phyloP scores from a whole-genome alignment of 2,329 filamentous ascomycete genomes.

The Alternaria alternata region DNA sequence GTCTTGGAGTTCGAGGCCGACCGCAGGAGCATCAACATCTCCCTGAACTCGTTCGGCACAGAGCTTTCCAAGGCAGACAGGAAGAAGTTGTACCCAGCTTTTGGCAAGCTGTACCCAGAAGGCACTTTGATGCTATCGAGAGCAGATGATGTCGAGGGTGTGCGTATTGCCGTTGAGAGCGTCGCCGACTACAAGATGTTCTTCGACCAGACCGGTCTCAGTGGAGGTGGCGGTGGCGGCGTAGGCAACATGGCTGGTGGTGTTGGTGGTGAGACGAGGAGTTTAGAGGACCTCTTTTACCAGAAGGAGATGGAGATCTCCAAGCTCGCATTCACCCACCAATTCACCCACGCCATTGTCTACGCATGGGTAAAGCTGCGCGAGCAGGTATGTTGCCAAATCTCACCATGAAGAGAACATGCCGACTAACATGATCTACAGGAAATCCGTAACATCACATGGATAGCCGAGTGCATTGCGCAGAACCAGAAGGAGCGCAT shows the following conservation, averaged over 20 bases:
- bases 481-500: conserved; percentile 99
- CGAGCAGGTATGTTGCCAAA: conserved; percentile 77
- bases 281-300: conserved; percentile 97
- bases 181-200: conserved; percentile 93
- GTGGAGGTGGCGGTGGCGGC: conserved; percentile 74
- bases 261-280: conserved; percentile 81
- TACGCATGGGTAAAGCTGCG: conserved; percentile 98
- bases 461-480: conserved; percentile 99
- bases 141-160: conserved; percentile 93
- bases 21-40: conserved; percentile 97
- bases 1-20: conserved; percentile 97
- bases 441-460: conserved; percentile 99
- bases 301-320: conserved; percentile 99
- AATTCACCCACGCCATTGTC: conserved; percentile 93
- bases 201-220: conserved; percentile 89
- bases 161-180: conserved; percentile 90
- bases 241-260: conserved; percentile 87
- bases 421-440: conserved; percentile 51
- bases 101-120: conserved; percentile 91
- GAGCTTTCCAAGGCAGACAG: conserved; percentile 92
- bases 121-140: conserved; percentile 93
- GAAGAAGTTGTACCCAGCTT: conserved; percentile 93
- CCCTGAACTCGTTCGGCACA: conserved; percentile 96
- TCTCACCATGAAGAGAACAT: background rate
- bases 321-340: conserved; percentile 91